Conservation (phyloP, 2,329 filamentous ascomycete species). For the Fusarium goolgardi region DNA sequence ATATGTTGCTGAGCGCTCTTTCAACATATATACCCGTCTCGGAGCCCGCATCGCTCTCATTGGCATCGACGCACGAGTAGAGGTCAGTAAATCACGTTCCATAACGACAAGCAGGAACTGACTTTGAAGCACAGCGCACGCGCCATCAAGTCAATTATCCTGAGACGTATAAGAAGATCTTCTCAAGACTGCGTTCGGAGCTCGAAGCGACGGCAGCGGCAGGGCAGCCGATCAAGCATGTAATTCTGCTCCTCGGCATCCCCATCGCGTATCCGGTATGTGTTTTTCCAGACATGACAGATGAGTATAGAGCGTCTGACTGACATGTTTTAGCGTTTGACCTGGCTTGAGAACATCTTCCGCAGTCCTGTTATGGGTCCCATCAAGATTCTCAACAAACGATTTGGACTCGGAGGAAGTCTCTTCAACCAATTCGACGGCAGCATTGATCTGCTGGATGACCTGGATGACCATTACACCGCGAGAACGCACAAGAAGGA, state of each 20-base stretch:
- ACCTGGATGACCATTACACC: conserved; percentile 96
- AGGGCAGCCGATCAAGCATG: conserved; percentile 84
- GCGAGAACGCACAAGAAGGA: conserved; percentile 91
- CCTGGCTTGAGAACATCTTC: conserved; percentile 96
- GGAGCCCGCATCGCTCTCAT: conserved; percentile 86
- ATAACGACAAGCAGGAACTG: conserved; percentile 51
- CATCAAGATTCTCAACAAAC: conserved; percentile 88
- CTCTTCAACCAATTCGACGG: conserved; percentile 96
- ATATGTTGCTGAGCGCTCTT: conserved; percentile 88
- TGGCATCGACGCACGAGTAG: conserved; percentile 91
- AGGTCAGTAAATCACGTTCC: conserved; percentile 60
- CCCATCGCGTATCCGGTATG: conserved; percentile 83
- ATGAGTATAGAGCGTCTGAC: background rate
- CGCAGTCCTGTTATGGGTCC: conserved; percentile 87
- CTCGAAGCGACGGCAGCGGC: conserved; percentile 73
- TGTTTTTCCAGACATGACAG: conserved; percentile 38
- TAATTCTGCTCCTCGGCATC: conserved; percentile 88
- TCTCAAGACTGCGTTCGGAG: conserved; percentile 79
- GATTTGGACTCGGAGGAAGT: conserved; percentile 85
- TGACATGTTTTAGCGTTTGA: conserved; percentile 70
- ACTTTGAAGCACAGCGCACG: conserved; percentile 71
- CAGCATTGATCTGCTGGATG: conserved; percentile 90
- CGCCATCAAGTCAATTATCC: conserved; percentile 95
- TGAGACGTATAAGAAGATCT: conserved; percentile 87
- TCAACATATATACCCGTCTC: conserved; percentile 86